Evolutionary conservation across 129 eudicot genomes (phyloP).

Genomic region (Tagetes erecta): DNA sequence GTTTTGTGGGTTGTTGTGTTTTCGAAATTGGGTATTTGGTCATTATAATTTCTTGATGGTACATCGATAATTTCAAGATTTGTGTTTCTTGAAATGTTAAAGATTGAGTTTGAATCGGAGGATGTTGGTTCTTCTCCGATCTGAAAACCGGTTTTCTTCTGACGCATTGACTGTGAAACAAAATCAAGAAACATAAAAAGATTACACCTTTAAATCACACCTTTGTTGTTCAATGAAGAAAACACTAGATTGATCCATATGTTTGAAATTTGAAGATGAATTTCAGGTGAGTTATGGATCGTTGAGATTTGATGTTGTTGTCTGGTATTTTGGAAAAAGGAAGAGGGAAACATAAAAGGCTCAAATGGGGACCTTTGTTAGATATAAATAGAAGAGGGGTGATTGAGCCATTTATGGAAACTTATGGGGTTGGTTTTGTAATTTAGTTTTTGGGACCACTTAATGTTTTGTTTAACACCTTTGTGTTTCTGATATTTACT

Average conservation of each 20-base stretch:
- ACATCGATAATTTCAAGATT: slow-evolving; percentile 27
- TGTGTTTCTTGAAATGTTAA: slow-evolving; percentile 27
- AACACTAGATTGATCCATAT: slow-evolving; percentile 13
- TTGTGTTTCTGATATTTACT: slow-evolving; percentile 15
- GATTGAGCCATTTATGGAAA: slow-evolving; percentile 8
- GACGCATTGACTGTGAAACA: slow-evolving; percentile 55
- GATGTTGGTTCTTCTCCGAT: slow-evolving; percentile 46
- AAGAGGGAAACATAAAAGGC: slow-evolving; percentile 39
- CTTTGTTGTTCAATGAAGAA: no score
- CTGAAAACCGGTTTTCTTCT: slow-evolving; percentile 57
- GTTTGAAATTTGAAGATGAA: slow-evolving; percentile 13
- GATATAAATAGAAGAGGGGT: slow-evolving; percentile 35
- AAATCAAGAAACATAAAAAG: not conserved
- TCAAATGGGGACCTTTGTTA: slow-evolving; percentile 24
- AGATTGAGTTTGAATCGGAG: slow-evolving; percentile 33
- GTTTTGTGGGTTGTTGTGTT: slow-evolving; percentile 21
- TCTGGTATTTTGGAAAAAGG: slow-evolving; percentile 42
- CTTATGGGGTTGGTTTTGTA: slow-evolving; percentile 16
- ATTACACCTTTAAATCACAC: slow-evolving; percentile 2
- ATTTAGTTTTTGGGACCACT: slow-evolving; percentile 25
- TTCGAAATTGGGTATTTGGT: slow-evolving; percentile 29
- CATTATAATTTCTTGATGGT: slow-evolving; percentile 23
- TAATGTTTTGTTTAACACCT: slow-evolving; percentile 18
- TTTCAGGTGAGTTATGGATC: slow-evolving; percentile 36
- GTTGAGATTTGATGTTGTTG: slow-evolving; percentile 30